Evolutionary conservation across 805 yeast species (phyloP).

Genomic region (Candida sakaeoensis): DNA sequence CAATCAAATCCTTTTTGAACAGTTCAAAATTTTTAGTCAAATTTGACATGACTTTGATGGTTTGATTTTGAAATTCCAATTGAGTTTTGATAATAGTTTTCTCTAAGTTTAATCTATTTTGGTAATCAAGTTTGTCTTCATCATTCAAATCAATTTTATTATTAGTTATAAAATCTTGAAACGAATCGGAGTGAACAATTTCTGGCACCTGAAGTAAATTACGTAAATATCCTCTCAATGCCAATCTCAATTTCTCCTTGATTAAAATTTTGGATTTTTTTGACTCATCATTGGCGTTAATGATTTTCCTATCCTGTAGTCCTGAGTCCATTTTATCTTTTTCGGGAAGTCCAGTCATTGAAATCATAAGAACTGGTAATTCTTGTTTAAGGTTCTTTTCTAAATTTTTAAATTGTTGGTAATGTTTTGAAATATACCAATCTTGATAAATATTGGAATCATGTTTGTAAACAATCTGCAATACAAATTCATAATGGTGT

Average conservation of each 20-base stretch:
- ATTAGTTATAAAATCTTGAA: slow-evolving; percentile 51
- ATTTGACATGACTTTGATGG: slow-evolving; percentile 51
- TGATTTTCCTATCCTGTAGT: no score
- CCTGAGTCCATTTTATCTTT: slow-evolving; percentile 44
- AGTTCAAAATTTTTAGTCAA: slow-evolving; percentile 56
- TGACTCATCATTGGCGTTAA: background rate
- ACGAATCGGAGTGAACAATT: slow-evolving; percentile 47
- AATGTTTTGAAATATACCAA: slow-evolving; percentile 55
- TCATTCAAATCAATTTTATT: slow-evolving; percentile 30
- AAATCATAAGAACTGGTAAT: slow-evolving; percentile 61
- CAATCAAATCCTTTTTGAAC: slow-evolving; percentile 53
- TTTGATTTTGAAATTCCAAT: slow-evolving; percentile 66
- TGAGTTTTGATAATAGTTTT: slow-evolving; percentile 54
- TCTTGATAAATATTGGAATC: slow-evolving; percentile 6
- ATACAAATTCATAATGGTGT: slow-evolving; percentile 44
- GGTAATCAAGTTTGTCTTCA: slow-evolving; percentile 52
- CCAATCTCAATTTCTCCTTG: slow-evolving; percentile 73
- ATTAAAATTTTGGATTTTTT: slow-evolving; percentile 28
- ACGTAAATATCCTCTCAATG: slow-evolving; percentile 70
- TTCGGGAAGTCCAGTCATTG: slow-evolving; percentile 58
- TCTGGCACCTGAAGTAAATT: slow-evolving; percentile 51
- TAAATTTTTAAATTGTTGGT: slow-evolving; percentile 62
- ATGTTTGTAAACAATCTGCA: slow-evolving; percentile 33
- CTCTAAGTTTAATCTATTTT: slow-evolving; percentile 59
- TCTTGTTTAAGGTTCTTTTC: slow-evolving; percentile 47